phyloP scores from a whole-genome alignment of 2,329 filamentous ascomycete species.

The Thermomyces lanuginosus region DNA sequence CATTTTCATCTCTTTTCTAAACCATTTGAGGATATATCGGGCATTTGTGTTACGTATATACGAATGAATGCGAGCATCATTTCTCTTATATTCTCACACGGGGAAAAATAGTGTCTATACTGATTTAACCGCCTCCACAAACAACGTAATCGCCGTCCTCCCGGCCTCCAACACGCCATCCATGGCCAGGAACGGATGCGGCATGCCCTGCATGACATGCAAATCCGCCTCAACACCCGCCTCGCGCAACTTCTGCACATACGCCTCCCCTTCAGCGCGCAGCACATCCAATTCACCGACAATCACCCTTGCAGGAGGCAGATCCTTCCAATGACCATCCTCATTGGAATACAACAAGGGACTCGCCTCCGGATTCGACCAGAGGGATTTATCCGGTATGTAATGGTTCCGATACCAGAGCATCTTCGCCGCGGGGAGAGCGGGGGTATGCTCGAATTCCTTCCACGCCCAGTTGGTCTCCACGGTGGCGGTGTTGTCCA shows the following conservation, averaged over 20 bases:
- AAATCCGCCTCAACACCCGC: conserved; percentile 35
- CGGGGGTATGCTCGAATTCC: conserved; percentile 35
- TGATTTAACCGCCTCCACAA: conserved; percentile 20
- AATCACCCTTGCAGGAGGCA: conserved; percentile 38
- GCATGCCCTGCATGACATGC: conserved; percentile 38
- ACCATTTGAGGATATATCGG: not conserved
- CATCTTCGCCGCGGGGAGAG: conserved; percentile 42
- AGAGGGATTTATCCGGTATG: conserved; percentile 32
- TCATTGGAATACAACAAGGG: conserved; percentile 36
- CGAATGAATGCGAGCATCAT: not conserved
- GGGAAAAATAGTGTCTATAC: not conserved
- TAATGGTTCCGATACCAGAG: conserved; percentile 45
- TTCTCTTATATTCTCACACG: not conserved
- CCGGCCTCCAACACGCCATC: conserved; percentile 39
- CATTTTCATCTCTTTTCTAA: not conserved
- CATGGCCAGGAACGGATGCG: conserved; percentile 44
- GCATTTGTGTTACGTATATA: not conserved
- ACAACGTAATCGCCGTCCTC: conserved; percentile 33
- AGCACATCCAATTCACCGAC: conserved; percentile 43
- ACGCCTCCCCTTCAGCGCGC: conserved; percentile 37
- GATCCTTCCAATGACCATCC: conserved; percentile 23
- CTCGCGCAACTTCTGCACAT: conserved; percentile 32
- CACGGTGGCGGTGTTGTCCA: conserved; percentile 39
- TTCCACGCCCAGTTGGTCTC: conserved; percentile 33
- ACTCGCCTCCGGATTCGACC: conserved; percentile 37